A percentile compares a stretch with the other conserved stretches of the same genome.
These are phyloP conservation scores for Boletus smithii DNA, from an alignment of 1,284 basidiomycete genomes.

Conservation along the genomic window DNA sequence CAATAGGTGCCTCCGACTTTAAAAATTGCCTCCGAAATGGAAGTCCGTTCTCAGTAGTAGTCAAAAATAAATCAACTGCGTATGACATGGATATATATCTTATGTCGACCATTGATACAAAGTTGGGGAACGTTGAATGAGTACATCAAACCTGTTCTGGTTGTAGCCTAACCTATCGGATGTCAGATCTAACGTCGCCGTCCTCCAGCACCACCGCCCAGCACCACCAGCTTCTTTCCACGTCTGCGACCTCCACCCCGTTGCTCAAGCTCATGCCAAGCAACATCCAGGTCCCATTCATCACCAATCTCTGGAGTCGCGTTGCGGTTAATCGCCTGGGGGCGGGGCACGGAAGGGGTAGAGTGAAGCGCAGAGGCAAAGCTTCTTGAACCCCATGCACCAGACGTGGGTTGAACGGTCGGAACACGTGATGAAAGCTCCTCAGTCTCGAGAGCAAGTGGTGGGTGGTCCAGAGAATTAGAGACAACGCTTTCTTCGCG, in stretches of 20 bases:
- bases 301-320: slow-evolving; percentile 44
- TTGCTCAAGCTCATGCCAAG: slow-evolving; percentile 79
- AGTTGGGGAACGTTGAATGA: neutral
- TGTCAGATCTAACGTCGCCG: slow-evolving; percentile 34
- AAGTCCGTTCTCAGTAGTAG: no score
- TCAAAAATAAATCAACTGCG: neutral
- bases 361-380: slow-evolving; percentile 74
- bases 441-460: slow-evolving; percentile 32
- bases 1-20: slow-evolving; percentile 43
- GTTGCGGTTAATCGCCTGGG: slow-evolving; percentile 18
- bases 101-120: slow-evolving; percentile 20
- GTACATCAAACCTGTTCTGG: neutral
- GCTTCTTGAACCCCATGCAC: slow-evolving; percentile 75
- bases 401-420: slow-evolving; percentile 36
- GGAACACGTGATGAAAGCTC: slow-evolving; percentile 26
- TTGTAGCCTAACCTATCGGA: neutral
- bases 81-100: slow-evolving; percentile 9
- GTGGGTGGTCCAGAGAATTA: slow-evolving; percentile 7
- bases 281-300: slow-evolving; percentile 76
- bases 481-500: slow-evolving; percentile 21
- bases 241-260: slow-evolving; percentile 52
- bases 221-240: slow-evolving; percentile 60
- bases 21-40: no score
- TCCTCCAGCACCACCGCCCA: slow-evolving; percentile 55
- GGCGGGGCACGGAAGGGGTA: slow-evolving; percentile 17